phyloP scores from a whole-genome alignment of 805 yeast genomes.

The Candida sakaeoensis region DNA sequence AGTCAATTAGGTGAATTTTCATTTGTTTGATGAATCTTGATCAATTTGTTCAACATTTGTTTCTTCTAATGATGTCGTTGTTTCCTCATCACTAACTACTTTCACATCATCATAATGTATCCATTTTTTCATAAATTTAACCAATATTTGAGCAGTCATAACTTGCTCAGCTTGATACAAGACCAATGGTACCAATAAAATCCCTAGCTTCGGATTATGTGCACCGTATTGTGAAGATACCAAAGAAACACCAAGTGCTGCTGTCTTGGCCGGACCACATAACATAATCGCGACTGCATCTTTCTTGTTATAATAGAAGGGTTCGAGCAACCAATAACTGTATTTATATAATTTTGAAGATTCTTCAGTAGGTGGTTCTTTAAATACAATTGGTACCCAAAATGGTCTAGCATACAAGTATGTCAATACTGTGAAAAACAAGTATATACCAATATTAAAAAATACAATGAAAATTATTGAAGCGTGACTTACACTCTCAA shows the following conservation, averaged over 20 bases:
- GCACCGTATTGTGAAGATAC: constrained; percentile 78
- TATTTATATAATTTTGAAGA: constrained; percentile 44
- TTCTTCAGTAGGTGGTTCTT: constrained; percentile 44
- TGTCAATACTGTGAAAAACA: constrained; percentile 69
- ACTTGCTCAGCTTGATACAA: constrained; percentile 87
- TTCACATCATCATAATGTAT: constrained; percentile 36
- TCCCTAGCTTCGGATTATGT: constrained; percentile 58
- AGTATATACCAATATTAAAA: constrained; percentile 75
- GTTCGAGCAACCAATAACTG: constrained; percentile 45
- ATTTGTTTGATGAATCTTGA: constrained; percentile 15
- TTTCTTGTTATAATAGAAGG: constrained; percentile 64
- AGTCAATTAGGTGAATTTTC: constrained; percentile 52
- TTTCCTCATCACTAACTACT: constrained; percentile 12
- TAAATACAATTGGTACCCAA: constrained; percentile 41
- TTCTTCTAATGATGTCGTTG: constrained; percentile 4
- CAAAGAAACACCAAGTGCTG: constrained; percentile 84
- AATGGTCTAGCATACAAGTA: constrained; percentile 58
- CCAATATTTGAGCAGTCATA: constrained; percentile 70
- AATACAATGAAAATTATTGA: constrained; percentile 76
- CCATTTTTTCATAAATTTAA: constrained; percentile 69
- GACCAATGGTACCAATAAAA: constrained; percentile 75
- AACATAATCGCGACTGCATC: constrained; percentile 80
- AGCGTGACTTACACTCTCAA: constrained; percentile 61
- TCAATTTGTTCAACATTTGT: not conserved
- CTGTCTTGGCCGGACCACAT: constrained; percentile 92